These are phyloP conservation scores for Rhipidocladum racemiflorum DNA, from an alignment of 176 grass and related monocot genomes.

Conservation along the genomic window DNA sequence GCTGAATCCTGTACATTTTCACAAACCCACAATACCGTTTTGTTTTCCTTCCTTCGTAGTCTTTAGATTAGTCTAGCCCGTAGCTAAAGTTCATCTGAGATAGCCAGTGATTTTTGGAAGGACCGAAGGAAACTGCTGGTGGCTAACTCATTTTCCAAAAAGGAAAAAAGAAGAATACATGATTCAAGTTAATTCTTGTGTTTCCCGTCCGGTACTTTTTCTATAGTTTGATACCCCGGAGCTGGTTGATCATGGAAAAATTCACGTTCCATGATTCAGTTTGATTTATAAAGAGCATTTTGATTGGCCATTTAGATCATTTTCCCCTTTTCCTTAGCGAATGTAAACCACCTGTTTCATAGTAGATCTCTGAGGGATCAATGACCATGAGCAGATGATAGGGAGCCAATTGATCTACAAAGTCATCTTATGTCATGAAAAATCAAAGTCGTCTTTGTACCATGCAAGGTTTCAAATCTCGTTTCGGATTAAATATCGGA, in stretches of 20 bases:
- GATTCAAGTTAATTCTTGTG: background rate
- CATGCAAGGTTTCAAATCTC: no score
- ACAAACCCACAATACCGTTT: background rate
- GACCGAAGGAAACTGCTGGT: background rate
- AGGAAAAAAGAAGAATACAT: background rate
- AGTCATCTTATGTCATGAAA: no score
- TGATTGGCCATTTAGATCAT: background rate
- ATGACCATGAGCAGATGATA: background rate
- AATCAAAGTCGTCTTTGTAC: no score
- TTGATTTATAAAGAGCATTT: background rate
- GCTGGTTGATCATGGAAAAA: background rate
- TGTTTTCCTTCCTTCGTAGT: background rate
- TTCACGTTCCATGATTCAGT: background rate
- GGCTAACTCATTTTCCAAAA: background rate
- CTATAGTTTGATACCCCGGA: background rate
- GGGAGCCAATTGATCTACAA: no score
- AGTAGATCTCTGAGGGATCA: background rate
- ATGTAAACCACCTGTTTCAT: background rate
- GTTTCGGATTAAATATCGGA: no score
- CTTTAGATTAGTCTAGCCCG: background rate
- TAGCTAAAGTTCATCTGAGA: conserved; percentile 16
- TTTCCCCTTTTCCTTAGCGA: no score
- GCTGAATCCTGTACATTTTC: background rate
- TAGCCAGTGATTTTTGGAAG: background rate
- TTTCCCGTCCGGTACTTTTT: background rate